Evolutionary conservation across 192 early-diverging fungal species (phyloP), one percentile per base, ranked within the genome.

Genomic region (Backusella sp.): DNA sequence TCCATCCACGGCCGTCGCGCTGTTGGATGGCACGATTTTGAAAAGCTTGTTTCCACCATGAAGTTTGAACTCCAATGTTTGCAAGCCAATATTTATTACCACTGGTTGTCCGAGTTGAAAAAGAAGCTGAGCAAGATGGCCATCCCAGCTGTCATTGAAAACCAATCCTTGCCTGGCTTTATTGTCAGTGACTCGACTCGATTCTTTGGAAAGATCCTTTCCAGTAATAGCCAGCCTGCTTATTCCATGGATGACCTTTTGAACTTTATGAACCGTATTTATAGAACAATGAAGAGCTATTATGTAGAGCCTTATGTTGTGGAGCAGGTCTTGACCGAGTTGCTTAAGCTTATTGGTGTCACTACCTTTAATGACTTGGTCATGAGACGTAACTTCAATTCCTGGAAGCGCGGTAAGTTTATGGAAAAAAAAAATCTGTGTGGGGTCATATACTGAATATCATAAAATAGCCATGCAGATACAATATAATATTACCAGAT

Each of bases 361-460:
- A 93, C 91, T 1, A 92, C 96, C 0, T 99, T 99, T 78, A 99
- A 99, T 86, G 95, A 99, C 82, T 84, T 99, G 73, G 89, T 99
- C 69, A 98, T 98, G 93, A 91, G 98, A 49, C 93, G 95, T 68
- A 98, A 98, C 89, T 99, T 99, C 77, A 97, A 94, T 85, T 98
- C 98, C 26, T 98, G 97, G 96, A 98, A 99, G 85, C 92, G 98
- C 76, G 96, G 96, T 79, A 78, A 72, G 26, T 19, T 56, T 23
- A 72, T 39, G 4, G 11, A 39, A 32, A 32, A 2, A 32, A 32
- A 32, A n/a, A n/a, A n/a, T n/a, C n/a, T 3, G 2, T 32, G 2
- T 32, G 32, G 32, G 39, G n/a, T n/a, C n/a, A 32, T 41, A 1
- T 41, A 11, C 11, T 41, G 7, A 41, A 11, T 7, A 11, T 9